Evolutionary conservation across 345 rosid species (phyloP).

Genomic region (Linum trigynum): DNA sequence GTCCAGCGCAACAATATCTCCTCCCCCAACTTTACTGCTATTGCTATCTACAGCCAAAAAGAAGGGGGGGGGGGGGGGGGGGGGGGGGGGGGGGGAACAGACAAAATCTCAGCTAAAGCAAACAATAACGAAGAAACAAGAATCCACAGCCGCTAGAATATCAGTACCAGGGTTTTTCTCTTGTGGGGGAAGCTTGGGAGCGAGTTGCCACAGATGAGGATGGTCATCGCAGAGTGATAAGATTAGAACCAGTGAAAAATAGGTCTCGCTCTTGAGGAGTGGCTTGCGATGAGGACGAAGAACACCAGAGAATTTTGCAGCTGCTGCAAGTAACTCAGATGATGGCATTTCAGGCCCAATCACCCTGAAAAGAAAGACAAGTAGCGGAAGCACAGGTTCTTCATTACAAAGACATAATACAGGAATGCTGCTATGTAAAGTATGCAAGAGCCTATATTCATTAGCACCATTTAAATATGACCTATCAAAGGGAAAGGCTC

Average conservation of each 20-base stretch:
- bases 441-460: background rate
- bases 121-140: background rate
- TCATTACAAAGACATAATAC: background rate
- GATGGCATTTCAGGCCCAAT: slow-evolving; percentile 96
- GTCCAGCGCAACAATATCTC: background rate
- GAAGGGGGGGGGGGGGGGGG: too few relatives aligned
- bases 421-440: background rate
- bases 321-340: slow-evolving; percentile 84
- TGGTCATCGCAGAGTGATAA: background rate
- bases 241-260: background rate
- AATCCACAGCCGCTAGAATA: background rate
- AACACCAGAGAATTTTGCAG: slow-evolving; percentile 27
- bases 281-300: background rate
- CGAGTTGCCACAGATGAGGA: background rate
- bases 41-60: background rate
- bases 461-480: background rate
- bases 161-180: background rate
- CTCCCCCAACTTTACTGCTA: background rate
- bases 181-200: background rate
- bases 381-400: background rate
- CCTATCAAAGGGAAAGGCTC: background rate
- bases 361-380: slow-evolving; percentile 37
- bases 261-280: background rate
- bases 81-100: too few relatives aligned
- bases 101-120: background rate